Conservation (phyloP, 768 basidiomycete genomes). For the Leccinum arenicola region DNA sequence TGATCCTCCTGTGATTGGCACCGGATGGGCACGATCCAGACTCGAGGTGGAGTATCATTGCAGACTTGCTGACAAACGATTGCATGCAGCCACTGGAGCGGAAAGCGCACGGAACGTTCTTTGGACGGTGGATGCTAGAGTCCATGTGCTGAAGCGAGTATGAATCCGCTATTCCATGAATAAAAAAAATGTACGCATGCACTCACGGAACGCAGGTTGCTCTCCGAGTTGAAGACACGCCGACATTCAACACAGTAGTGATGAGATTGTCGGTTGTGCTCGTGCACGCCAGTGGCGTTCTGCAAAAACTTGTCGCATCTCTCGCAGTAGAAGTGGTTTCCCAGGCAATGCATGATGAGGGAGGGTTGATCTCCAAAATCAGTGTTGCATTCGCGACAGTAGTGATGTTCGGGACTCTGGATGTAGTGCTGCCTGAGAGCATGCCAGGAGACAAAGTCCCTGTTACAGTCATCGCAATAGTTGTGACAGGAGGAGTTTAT, state of each 20-base stretch:
- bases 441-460: constrained; percentile 40
- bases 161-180: neutral
- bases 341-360: constrained; percentile 41
- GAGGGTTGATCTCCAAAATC: constrained; percentile 37
- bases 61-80: constrained; percentile 50
- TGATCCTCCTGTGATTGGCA: constrained; percentile 36
- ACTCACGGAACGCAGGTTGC: constrained; percentile 17
- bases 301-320: constrained; percentile 42
- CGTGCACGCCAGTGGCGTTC: constrained; percentile 37
- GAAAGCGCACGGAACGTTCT: constrained; percentile 38
- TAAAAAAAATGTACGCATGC: no score
- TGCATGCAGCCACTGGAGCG: constrained; percentile 37
- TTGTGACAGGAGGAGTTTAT: constrained; percentile 38
- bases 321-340: constrained; percentile 42
- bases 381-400: constrained; percentile 49
- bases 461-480: constrained; percentile 43
- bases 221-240: constrained; percentile 37
- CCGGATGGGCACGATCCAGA: constrained; percentile 54
- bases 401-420: constrained; percentile 47
- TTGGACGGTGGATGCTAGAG: constrained; percentile 48
- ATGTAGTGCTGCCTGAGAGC: constrained; percentile 51
- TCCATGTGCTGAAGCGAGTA: constrained; percentile 42
- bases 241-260: constrained; percentile 46
- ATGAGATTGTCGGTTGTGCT: constrained; percentile 46
- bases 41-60: constrained; percentile 63